Percentiles rank a stretch among this genome's conserved stretches.
phyloP scores from a whole-genome alignment of 306 rosid genomes.

The Fragaria ananassa region DNA sequence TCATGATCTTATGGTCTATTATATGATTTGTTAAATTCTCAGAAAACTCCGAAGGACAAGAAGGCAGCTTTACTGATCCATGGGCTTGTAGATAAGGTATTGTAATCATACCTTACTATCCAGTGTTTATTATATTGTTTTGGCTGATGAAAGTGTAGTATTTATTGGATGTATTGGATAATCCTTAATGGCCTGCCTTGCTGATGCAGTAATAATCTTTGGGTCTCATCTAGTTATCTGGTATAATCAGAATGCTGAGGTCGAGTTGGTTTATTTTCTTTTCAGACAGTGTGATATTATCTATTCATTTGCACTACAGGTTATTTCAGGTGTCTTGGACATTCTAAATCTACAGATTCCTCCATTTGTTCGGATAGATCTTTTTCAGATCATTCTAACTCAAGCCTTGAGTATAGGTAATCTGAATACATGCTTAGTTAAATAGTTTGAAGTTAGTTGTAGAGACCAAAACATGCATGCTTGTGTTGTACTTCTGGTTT shows the following conservation, averaged over 20 bases:
- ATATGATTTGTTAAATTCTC: constrained; percentile 34
- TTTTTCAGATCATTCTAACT: constrained; percentile 71
- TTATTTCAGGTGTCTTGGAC: constrained; percentile 79
- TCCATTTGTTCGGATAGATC: constrained; percentile 88
- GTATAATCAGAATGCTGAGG: constrained; percentile 5
- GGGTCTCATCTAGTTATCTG: not conserved
- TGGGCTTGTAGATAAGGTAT: constrained; percentile 88
- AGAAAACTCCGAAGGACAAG: constrained; percentile 98
- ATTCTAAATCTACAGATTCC: constrained; percentile 71
- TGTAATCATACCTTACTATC: constrained; percentile 7
- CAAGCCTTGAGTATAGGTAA: constrained; percentile 82
- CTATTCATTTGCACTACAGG: constrained; percentile 51
- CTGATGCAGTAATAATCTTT: not conserved
- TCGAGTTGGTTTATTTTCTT: constrained; percentile 11
- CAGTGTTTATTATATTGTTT: not conserved
- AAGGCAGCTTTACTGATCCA: constrained; percentile 88
- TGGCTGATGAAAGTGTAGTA: not conserved
- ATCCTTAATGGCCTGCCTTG: constrained; percentile 2
- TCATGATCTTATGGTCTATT: constrained; percentile 7
- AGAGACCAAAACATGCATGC: not conserved
- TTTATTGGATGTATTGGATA: not conserved
- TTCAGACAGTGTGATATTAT: constrained; percentile 11
- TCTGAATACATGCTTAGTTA: constrained; percentile 25
- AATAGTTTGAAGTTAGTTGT: not conserved
- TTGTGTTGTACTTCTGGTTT: not conserved